Conservation (phyloP, 2,329 filamentous ascomycete genomes). For the Nectriaceae sp. region DNA sequence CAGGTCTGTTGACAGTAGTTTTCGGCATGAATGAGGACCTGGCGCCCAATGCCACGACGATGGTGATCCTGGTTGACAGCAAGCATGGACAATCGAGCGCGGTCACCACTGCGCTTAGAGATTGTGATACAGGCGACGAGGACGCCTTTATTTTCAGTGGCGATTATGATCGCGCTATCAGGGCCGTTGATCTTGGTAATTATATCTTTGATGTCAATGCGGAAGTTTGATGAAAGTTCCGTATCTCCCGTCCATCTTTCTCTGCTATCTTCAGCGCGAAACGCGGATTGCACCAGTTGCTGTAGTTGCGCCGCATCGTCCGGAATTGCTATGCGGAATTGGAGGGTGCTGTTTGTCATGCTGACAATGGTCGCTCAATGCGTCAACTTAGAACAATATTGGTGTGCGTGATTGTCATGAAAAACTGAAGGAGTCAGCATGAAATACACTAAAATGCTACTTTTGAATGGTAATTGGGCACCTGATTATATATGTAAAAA, state of each 20-base stretch:
- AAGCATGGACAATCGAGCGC: constrained; percentile 36
- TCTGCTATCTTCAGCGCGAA: constrained; percentile 40
- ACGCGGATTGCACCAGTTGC: constrained; percentile 40
- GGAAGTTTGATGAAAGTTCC: constrained; percentile 69
- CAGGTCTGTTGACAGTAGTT: constrained; percentile 30
- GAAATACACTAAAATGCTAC: too few relatives aligned
- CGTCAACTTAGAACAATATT: background rate
- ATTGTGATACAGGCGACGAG: constrained; percentile 33
- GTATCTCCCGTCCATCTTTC: constrained; percentile 34
- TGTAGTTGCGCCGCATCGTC: constrained; percentile 39
- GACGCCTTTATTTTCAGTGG: constrained; percentile 14
- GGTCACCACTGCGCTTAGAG: constrained; percentile 20
- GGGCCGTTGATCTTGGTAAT: constrained; percentile 50
- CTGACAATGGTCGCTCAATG: constrained; percentile 3
- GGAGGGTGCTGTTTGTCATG: constrained; percentile 20
- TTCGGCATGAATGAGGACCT: constrained; percentile 34
- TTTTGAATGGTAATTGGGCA: too few relatives aligned
- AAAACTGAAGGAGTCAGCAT: too few relatives aligned
- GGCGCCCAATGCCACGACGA: constrained; percentile 34
- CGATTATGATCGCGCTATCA: constrained; percentile 33
- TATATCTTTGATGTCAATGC: constrained; percentile 65
- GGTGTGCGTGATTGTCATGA: background rate
- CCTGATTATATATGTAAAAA: too few relatives aligned
- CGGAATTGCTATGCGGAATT: constrained; percentile 39
- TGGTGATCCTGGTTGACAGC: constrained; percentile 36